phyloP scores from a whole-genome alignment of 768 basidiomycete species.

The Auricularia cornea region DNA sequence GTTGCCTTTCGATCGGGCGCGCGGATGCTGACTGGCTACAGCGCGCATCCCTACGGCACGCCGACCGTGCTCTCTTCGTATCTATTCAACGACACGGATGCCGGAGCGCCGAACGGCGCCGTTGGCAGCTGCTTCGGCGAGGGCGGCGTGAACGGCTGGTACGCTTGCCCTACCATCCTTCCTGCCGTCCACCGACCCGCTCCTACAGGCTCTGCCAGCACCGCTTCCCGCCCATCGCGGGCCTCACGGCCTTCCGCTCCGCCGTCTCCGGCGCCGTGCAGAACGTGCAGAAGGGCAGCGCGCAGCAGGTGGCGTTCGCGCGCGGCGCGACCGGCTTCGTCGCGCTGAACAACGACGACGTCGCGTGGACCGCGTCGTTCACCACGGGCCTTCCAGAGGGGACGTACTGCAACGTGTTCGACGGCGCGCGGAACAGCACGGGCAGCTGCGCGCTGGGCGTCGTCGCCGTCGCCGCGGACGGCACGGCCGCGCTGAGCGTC shows the following conservation, averaged over 20 bases:
- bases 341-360: constrained; percentile 58
- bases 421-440: neutral
- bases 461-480: constrained; percentile 27
- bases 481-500: constrained; percentile 27
- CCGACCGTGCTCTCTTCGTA: constrained; percentile 58
- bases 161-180: no score
- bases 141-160: constrained; percentile 34
- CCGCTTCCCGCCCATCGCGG: constrained; percentile 13
- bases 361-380: constrained; percentile 48
- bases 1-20: no score
- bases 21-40: constrained; percentile 1
- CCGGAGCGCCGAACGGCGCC: constrained; percentile 55
- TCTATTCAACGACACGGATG: constrained; percentile 28
- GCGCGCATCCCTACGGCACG: constrained; percentile 57
- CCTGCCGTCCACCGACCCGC: constrained; percentile 34
- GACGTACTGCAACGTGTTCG: constrained; percentile 52
- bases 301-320: constrained; percentile 58
- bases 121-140: neutral
- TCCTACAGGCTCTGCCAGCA: constrained; percentile 17
- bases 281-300: neutral
- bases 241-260: constrained; percentile 12
- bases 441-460: neutral
- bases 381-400: constrained; percentile 49
- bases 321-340: constrained; percentile 53
- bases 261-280: neutral